Evolutionary conservation across 306 rosid species (phyloP).

Genomic region (Ormosia semicastrata): DNA sequence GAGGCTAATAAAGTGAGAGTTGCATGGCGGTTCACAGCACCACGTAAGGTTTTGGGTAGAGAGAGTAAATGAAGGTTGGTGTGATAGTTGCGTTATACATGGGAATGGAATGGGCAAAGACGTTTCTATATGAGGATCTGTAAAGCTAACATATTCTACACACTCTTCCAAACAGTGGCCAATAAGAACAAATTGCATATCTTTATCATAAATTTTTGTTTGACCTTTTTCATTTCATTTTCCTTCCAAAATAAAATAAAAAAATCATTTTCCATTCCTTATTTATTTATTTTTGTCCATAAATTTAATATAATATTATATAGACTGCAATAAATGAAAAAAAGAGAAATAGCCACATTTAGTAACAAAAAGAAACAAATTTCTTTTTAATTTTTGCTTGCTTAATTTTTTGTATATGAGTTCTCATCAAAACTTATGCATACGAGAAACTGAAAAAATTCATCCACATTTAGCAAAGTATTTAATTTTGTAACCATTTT

Average conservation of each 20-base stretch:
- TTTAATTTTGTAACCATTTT: neutral
- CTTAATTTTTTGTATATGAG: neutral
- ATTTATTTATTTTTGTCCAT: neutral
- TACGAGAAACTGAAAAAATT: neutral
- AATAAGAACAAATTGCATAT: neutral
- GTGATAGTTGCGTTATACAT: neutral
- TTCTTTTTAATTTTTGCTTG: neutral
- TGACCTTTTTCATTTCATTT: neutral
- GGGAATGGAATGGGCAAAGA: neutral
- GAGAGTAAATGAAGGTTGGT: slow-evolving; percentile 20
- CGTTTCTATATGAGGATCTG: neutral
- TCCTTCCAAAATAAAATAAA: neutral
- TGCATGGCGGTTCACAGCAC: slow-evolving; percentile 11
- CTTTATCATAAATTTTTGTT: neutral
- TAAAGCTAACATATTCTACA: neutral
- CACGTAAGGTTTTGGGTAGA: slow-evolving; percentile 7
- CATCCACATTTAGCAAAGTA: neutral
- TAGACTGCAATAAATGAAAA: neutral
- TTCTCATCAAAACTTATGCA: too few species aligned
- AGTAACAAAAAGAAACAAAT: too few species aligned
- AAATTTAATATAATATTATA: neutral
- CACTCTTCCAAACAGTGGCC: neutral
- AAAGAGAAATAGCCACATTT: neutral
- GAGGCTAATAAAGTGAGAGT: neutral
- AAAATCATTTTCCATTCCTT: neutral